Evolutionary conservation across 2,329 filamentous ascomycete species (phyloP), one percentile per base, ranked within the genome.

Genomic region (Ascochyta clinopodiicola): DNA sequence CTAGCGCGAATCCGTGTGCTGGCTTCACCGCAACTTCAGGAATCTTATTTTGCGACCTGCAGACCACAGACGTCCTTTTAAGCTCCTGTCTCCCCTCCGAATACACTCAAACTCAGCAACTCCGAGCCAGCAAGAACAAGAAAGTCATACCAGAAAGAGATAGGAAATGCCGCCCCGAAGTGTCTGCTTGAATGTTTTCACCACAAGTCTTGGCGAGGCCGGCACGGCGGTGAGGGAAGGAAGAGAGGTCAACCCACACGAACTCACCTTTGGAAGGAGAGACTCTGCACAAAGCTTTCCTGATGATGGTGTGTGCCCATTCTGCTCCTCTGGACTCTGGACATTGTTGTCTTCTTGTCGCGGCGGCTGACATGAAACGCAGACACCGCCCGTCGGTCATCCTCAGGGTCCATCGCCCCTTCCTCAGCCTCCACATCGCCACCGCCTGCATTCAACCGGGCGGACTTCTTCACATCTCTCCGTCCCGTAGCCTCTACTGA

Each of bases 161-260:
- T 54, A 50, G 60, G 64, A 63, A 54, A 73, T 74, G 72, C 72
- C 72, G 44, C 69, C 72, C 46, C 67, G 72, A 68, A 72, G 69
- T 52, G 69, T 74, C 24, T 70, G 69, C 48, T 59, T 73, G 60
- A 74, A 74, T 69, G 72, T 74, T 22, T 74, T 73, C 66, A 73
- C 69, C 40, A 68, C 61, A 15, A 70, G 67, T 59, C 61, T 68
- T 63, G 61, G 69, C 65, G 64, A 68, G 43, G 56, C 64, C 39
- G 66, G 63, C 50, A 61, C 62, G 57, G 60, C 64, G 62, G 66
- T 71, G 60, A 70, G 57, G 49, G 68, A 70, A 47, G 51, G 58
- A 60, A 55, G 61, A 63, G 54, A 56, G 51, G 40, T 56, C 52
- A 39, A 44, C 29, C 52, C 52, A 32, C 52, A 57, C 8, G 54